A percentile compares a stretch with the other conserved stretches of the same genome.
phyloP scores from a whole-genome alignment of 2,329 filamentous ascomycete genomes.

The Phyllosticta ampelicida region DNA sequence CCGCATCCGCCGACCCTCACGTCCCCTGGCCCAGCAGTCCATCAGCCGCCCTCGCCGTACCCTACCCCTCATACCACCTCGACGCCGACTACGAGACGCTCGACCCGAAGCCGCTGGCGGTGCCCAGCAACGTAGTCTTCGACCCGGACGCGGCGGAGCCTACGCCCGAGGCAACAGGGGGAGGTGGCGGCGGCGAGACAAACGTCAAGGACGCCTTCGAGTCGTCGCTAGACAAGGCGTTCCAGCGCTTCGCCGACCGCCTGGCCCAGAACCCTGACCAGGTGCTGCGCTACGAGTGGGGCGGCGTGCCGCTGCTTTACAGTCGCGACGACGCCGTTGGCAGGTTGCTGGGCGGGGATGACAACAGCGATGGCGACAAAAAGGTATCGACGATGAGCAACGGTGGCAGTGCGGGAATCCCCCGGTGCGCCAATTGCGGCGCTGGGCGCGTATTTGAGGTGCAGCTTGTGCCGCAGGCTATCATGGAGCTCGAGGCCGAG shows the following conservation, averaged over 20 bases:
- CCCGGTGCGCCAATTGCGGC: slow-evolving; percentile 67
- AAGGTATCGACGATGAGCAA: slow-evolving; percentile 22
- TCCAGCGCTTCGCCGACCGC: slow-evolving; percentile 42
- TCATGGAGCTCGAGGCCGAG: slow-evolving; percentile 71
- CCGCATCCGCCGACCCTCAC: slow-evolving; percentile 46
- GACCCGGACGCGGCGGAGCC: slow-evolving; percentile 24
- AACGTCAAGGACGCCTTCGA: slow-evolving; percentile 40
- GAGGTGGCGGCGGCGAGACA: slow-evolving; percentile 23
- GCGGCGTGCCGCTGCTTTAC: slow-evolving; percentile 56
- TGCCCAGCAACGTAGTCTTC: slow-evolving; percentile 37
- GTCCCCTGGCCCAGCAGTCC: slow-evolving; percentile 21
- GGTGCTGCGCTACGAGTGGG: slow-evolving; percentile 40
- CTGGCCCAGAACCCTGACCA: slow-evolving; percentile 41
- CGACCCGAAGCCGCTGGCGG: slow-evolving; percentile 45
- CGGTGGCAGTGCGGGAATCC: slow-evolving; percentile 42
- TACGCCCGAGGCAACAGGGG: slow-evolving; percentile 17
- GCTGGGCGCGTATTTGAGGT: slow-evolving; percentile 73
- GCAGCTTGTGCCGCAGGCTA: slow-evolving; percentile 84
- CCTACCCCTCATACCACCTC: slow-evolving; percentile 67
- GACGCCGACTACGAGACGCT: slow-evolving; percentile 91
- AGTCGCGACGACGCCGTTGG: slow-evolving; percentile 66
- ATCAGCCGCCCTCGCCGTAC: slow-evolving; percentile 43
- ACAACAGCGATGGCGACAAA: slow-evolving; percentile 12
- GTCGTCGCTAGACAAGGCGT: slow-evolving; percentile 37
- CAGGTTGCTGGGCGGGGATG: slow-evolving; percentile 41